These are phyloP conservation scores for Exophiala calicioides DNA, from an alignment of 2,329 filamentous ascomycete genomes.

Conservation along the genomic window DNA sequence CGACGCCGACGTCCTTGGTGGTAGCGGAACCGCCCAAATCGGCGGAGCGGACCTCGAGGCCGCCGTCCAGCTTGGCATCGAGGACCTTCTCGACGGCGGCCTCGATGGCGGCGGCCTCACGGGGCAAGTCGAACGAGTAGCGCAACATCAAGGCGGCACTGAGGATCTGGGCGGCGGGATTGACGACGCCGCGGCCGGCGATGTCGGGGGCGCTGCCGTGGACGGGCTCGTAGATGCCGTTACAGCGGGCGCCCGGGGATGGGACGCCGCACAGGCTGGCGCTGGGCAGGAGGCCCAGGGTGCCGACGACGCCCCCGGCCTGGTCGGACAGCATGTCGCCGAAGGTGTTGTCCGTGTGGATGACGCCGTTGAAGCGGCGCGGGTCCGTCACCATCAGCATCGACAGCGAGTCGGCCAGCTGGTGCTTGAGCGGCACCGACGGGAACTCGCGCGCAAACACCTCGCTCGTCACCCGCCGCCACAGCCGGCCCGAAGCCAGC, in stretches of 20 bases:
- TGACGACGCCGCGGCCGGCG: conserved; percentile 90
- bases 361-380: conserved; percentile 83
- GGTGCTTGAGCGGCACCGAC: conserved; percentile 90
- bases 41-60: conserved; percentile 66
- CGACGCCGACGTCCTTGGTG: conserved; percentile 88
- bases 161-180: conserved; percentile 93
- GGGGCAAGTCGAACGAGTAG: conserved; percentile 81
- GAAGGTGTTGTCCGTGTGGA: conserved; percentile 97
- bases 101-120: conserved; percentile 86
- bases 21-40: conserved; percentile 95
- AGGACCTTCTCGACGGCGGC: conserved; percentile 92
- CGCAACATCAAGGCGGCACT: conserved; percentile 99
- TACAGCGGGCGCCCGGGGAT: conserved; percentile 63
- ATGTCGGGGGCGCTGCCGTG: conserved; percentile 97
- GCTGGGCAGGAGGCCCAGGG: conserved; percentile 93
- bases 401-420: conserved; percentile 98
- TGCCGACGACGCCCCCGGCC: conserved; percentile 97
- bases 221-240: conserved; percentile 94
- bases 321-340: conserved; percentile 99
- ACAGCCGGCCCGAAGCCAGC: conserved; percentile 53
- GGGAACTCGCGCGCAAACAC: conserved; percentile 76
- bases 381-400: conserved; percentile 98
- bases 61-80: conserved; percentile 84
- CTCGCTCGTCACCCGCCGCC: conserved; percentile 45
- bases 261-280: conserved; percentile 98